Base-by-base conservation (phyloP, 2,329 filamentous ascomycete genomes). In the Scytalidium sp. region DNA sequence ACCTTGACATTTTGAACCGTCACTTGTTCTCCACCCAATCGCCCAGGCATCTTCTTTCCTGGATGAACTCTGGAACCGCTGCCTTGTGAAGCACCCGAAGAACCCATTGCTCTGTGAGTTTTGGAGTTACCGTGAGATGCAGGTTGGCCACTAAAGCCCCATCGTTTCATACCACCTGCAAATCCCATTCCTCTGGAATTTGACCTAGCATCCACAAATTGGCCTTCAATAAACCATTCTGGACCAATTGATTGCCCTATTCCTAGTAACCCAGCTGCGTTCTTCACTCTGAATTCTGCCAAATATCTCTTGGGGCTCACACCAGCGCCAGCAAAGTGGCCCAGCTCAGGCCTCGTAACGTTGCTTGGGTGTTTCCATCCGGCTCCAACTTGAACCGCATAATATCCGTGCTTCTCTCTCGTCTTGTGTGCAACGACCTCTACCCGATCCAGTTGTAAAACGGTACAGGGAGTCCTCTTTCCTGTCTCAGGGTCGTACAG, bases 31-130 rank as follows among this genome's bases (percentile, higher is more conserved):
- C 87, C 88, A 56, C 94, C 94, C 94, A 99, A 97, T 52, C 90
- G 84, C 49, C 94, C 94, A 3, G 94, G 84, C 94, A 99, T 99
- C 74, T 91, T 94, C 83, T 99, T 99, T 53, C 94, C 94, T 0
- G 94, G 94, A 65, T 91, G 75, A 20, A 99, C 93, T 71, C 94
- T 84, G 55, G 90, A 95, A 73, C 94, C 94, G 66, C 88, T 85
- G 57, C 94, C 94, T 72, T 99, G 94, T 60, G 87, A 88, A 52
- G 88, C 90, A 67, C 94, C 94, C 7, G 87, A 80, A 27, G 90
- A 93, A 77, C 94, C 94, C 74, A 97, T 89, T 22, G 88, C 88
- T 64, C 94, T 83, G 78, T 99, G 94, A 64, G 90, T 91, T 74
- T 91, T 84, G 65, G 92, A 97, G 73, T 95, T 93, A 80, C 94